Percentiles rank a stretch among this genome's conserved stretches.
Evolutionary conservation across 2,329 filamentous ascomycete genomes (phyloP).

Genomic region (Diplodia seriata): DNA sequence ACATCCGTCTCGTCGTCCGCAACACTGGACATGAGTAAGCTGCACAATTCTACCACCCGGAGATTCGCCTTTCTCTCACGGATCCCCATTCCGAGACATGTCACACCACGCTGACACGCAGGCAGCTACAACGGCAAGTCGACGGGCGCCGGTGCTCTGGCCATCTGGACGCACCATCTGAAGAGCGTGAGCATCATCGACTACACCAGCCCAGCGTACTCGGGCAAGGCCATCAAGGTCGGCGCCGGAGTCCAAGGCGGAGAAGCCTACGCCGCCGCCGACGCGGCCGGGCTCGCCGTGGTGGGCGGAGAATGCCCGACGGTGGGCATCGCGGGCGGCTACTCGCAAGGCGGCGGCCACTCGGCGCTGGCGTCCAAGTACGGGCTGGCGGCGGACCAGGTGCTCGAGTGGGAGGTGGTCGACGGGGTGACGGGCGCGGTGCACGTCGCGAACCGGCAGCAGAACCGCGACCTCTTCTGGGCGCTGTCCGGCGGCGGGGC

Average conservation of each 20-base stretch:
- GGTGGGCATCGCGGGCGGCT: constrained; percentile 46
- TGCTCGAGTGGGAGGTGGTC: constrained; percentile 43
- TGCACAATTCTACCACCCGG: background rate
- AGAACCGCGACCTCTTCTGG: constrained; percentile 47
- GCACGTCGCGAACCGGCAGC: constrained; percentile 38
- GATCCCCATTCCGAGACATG: background rate
- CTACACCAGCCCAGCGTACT: constrained; percentile 40
- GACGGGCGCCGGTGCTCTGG: constrained; percentile 44
- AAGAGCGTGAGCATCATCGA: constrained; percentile 44
- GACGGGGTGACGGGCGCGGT: constrained; percentile 40
- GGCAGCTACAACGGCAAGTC: constrained; percentile 42
- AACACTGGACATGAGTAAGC: constrained; percentile 49
- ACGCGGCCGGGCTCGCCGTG: constrained; percentile 37
- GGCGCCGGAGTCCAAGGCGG: constrained; percentile 45
- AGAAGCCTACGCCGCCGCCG: constrained; percentile 40
- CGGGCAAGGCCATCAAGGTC: constrained; percentile 41
- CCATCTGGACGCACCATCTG: constrained; percentile 49
- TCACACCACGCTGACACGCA: no score
- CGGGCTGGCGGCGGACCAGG: constrained; percentile 45
- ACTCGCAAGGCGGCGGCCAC: constrained; percentile 44
- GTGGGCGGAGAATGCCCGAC: constrained; percentile 44
- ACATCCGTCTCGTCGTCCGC: constrained; percentile 46
- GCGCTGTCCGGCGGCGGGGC: constrained; percentile 45
- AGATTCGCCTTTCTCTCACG: background rate
- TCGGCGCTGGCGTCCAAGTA: constrained; percentile 22